Base-by-base conservation (phyloP, 148 eudicot genomes). In the Euryodendron excelsum region DNA sequence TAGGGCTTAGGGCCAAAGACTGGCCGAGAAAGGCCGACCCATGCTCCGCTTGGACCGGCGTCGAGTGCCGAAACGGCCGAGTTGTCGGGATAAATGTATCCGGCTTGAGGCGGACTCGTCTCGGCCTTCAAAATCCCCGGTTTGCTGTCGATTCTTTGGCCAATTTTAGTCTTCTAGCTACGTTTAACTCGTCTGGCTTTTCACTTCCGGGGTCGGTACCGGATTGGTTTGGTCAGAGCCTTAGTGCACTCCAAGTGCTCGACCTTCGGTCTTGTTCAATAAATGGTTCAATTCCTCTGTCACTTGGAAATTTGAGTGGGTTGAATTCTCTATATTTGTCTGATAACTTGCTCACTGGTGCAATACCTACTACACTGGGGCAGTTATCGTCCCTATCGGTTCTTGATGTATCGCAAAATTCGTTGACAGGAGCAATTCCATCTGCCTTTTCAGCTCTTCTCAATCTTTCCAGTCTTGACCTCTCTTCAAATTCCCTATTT, bases 131-230 rank as follows among this genome's bases (percentile, higher is more conserved):
- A 8, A 80, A 74, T 72, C 86, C 88, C 13, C 69, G 70, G 73
- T 85, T 85, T n/a, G 77, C 81, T 13, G 76, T 85, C 55, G 82
- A 83, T 71, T 73, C 88, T 12, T 76, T 85, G 60, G 60, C 62
- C 36, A 74, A 72, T 47, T 74, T 83, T 55, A 71, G 75, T 55
- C 55, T 11, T 6, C 74, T 85, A 25, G 47, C 59, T 1, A 65
- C 77, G 20, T 81, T 86, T 50, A 84, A 86, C 65, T 60, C 86
- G 5, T 81, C 89, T 0, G 83, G 86, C 33, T 86, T 86, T 79
- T 23, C 11, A 23, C 67, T 86, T 5, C 72, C 72, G 12, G 89
- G 89, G 59, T 15, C 76, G 0, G 84, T 86, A 60, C 86, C 86
- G 2, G 84, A 81, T 14, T 86, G 84, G 86, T 84, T 86, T 37